phyloP scores from a whole-genome alignment of 306 rosid genomes.

The Heteromeles arbutifolia region DNA sequence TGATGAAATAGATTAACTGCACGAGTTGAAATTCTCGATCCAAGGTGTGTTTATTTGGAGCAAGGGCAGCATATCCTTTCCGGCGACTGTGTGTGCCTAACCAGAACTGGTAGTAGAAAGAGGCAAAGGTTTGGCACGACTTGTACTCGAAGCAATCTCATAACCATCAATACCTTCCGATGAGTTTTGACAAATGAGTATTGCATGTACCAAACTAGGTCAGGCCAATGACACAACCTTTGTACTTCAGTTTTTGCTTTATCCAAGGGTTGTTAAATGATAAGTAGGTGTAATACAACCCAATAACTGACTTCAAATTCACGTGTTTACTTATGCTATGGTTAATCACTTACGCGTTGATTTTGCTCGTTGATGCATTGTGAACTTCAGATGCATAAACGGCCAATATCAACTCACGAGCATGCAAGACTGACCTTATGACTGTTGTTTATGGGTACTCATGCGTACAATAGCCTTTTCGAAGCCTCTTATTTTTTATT shows the following conservation, averaged over 20 bases:
- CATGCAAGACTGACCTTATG: background rate
- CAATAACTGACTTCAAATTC: background rate
- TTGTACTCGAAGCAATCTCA: background rate
- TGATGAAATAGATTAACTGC: background rate
- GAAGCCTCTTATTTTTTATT: background rate
- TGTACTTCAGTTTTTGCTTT: background rate
- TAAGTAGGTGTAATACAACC: background rate
- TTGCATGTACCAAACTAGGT: background rate
- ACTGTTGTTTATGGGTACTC: too few relatives aligned
- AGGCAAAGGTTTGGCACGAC: slow-evolving; percentile 8
- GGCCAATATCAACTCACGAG: background rate
- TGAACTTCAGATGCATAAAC: too few relatives aligned
- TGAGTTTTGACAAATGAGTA: background rate
- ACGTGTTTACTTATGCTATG: background rate
- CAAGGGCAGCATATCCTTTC: slow-evolving; percentile 6
- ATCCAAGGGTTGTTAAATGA: background rate
- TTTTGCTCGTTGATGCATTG: background rate
- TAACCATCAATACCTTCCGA: background rate
- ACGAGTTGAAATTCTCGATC: background rate
- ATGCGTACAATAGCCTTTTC: background rate
- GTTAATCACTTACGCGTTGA: rapidly evolving
- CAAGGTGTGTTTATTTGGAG: background rate
- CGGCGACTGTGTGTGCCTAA: background rate
- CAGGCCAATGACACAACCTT: background rate
- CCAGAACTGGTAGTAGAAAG: background rate